Percentiles rank a stretch among this genome's conserved stretches.
Conservation (phyloP, 176 grass and related monocot genomes). For the Avena atlantica region DNA sequence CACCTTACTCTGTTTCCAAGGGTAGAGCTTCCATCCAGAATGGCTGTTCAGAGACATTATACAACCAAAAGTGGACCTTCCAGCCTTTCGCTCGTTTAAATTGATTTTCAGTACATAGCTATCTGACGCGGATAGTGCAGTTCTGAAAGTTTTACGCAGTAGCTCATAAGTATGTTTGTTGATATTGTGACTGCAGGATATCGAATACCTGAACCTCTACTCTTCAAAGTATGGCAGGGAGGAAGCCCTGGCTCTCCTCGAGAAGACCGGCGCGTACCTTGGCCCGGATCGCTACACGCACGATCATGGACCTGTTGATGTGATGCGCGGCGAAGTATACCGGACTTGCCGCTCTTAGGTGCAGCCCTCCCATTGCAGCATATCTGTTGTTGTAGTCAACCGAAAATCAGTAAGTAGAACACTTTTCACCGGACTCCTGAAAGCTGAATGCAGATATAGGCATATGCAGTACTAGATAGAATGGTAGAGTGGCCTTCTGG, state of each 20-base stretch:
- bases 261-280: constrained; percentile 79
- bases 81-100: background rate
- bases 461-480: background rate
- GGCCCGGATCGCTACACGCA: constrained; percentile 78
- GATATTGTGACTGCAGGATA: constrained; percentile 56
- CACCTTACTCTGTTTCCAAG: background rate
- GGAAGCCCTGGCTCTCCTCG: constrained; percentile 67
- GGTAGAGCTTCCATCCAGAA: background rate
- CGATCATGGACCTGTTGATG: constrained; percentile 81
- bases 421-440: background rate
- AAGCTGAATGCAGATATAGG: background rate
- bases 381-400: constrained; percentile 29
- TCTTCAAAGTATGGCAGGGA: constrained; percentile 79
- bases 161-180: constrained; percentile 14
- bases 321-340: constrained; percentile 88
- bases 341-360: constrained; percentile 70
- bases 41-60: background rate
- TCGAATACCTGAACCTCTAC: constrained; percentile 94
- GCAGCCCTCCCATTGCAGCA: background rate
- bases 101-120: background rate
- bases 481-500: background rate
- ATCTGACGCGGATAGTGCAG: background rate
- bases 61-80: constrained; percentile 10
- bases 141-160: background rate
- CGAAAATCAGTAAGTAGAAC: background rate